A percentile compares a stretch with the other conserved stretches of the same genome.
Conservation (phyloP, 495 filamentous ascomycete genomes). For the Thermothielavioides terrestris region DNA sequence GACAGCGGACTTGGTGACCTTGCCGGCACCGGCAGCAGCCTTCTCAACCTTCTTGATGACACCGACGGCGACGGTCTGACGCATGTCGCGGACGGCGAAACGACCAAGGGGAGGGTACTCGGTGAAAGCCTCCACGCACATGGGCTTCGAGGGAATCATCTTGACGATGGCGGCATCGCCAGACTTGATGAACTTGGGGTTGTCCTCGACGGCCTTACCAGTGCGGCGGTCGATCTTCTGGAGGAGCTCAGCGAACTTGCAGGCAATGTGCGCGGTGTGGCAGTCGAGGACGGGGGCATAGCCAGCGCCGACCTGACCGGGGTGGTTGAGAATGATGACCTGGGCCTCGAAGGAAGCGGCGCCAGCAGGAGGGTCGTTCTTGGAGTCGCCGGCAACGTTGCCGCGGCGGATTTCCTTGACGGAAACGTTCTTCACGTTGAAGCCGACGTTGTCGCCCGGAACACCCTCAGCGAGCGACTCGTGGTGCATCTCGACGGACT, state of each 20-base stretch:
- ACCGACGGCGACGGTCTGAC: conserved; percentile 94
- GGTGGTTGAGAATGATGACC: conserved; percentile 99
- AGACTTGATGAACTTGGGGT: conserved; percentile 99
- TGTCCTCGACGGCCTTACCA: conserved; percentile 86
- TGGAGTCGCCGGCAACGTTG: conserved; percentile 98
- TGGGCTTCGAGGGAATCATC: conserved; percentile 99
- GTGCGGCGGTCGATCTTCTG: conserved; percentile 99
- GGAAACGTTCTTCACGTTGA: conserved; percentile 99
- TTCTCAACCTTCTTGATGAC: conserved; percentile 67
- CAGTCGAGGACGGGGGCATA: conserved; percentile 98
- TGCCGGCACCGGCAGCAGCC: conserved; percentile 32
- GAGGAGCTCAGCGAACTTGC: conserved; percentile 97
- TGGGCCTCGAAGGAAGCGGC: conserved; percentile 95
- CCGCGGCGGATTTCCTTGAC: conserved; percentile 99
- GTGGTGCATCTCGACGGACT: conserved; percentile 99
- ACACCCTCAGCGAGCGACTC: conserved; percentile 95
- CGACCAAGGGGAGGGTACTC: conserved; percentile 98
- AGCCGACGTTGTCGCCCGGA: conserved; percentile 99
- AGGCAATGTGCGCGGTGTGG: conserved; percentile 99
- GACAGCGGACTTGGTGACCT: conserved; percentile 64
- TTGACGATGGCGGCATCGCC: conserved; percentile 99
- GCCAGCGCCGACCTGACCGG: conserved; percentile 96
- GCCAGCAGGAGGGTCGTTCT: conserved; percentile 93
- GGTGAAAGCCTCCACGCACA: conserved; percentile 99
- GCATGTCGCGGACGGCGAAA: conserved; percentile 94